Percentiles rank a stretch among this genome's conserved stretches.
Conservation (phyloP, 2,329 filamentous ascomycete species). For the Sarocladiaceae sp. region DNA sequence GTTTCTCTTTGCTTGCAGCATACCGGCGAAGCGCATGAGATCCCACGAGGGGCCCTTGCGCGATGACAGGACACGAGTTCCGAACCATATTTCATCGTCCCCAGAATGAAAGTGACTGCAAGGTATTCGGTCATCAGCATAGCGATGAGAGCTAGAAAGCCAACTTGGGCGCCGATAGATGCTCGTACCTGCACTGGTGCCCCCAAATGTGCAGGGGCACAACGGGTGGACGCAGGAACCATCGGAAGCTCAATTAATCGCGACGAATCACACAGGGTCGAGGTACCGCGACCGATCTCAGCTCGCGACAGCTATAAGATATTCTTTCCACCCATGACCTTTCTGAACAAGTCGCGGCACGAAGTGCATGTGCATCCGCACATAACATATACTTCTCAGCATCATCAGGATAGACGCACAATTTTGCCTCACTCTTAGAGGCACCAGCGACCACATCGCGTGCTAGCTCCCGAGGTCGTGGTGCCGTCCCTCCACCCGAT, state of each 20-base stretch:
- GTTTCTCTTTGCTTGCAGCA: background rate
- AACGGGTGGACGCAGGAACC: constrained; percentile 1
- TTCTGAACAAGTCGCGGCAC: no score
- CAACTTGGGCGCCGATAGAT: constrained; percentile 10
- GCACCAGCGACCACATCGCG: no score
- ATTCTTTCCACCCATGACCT: no score
- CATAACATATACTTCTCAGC: no score
- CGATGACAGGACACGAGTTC: background rate
- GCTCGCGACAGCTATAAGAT: no score
- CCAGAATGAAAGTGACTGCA: background rate
- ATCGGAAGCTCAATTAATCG: constrained; percentile 1
- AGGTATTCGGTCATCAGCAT: no score
- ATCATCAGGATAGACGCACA: no score
- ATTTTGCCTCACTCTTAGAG: no score
- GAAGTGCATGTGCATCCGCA: no score
- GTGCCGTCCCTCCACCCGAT: no score
- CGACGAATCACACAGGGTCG: background rate
- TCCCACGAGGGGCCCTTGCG: background rate
- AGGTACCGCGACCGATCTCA: background rate
- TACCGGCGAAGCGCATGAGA: background rate
- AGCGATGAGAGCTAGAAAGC: no score
- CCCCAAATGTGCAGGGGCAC: background rate
- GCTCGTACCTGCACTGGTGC: background rate
- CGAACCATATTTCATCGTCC: background rate
- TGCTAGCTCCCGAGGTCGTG: no score